Conservation (phyloP, 495 filamentous ascomycete genomes). For the Xylaria grammica region DNA sequence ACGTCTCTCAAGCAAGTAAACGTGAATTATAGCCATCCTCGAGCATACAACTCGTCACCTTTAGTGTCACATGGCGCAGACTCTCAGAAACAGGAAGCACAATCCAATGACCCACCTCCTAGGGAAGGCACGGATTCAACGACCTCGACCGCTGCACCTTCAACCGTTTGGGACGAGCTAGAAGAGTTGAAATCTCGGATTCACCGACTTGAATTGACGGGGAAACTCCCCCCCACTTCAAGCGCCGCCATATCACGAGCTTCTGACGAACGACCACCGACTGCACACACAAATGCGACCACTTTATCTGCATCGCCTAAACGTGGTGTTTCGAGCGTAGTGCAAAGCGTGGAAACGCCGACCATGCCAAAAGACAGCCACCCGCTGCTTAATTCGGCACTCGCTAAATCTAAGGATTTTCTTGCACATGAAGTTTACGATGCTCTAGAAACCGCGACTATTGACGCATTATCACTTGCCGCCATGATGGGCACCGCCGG, state of each 20-base stretch:
- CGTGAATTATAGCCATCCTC: conserved; percentile 59
- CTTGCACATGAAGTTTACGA: conserved; percentile 74
- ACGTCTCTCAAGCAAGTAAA: conserved; percentile 58
- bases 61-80: conserved; percentile 55
- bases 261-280: conserved; percentile 81
- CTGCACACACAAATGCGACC: conserved; percentile 91
- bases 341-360: conserved; percentile 37
- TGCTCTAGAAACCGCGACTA: conserved; percentile 80
- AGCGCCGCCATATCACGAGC: conserved; percentile 76
- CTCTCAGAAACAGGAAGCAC: conserved; percentile 38
- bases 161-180: conserved; percentile 96
- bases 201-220: conserved; percentile 86
- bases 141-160: conserved; percentile 82
- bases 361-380: conserved; percentile 59
- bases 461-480: conserved; percentile 78
- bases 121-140: conserved; percentile 79
- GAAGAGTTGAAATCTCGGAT: conserved; percentile 96
- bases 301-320: conserved; percentile 89
- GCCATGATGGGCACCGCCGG: conserved; percentile 72
- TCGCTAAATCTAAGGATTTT: conserved; percentile 73
- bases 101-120: conserved; percentile 39
- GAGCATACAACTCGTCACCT: conserved; percentile 62
- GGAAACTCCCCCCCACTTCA: conserved; percentile 81
- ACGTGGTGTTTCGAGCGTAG: conserved; percentile 57
- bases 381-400: conserved; percentile 78